Conservation (phyloP, 345 rosid genomes). For the Rhizophora apiculata region DNA sequence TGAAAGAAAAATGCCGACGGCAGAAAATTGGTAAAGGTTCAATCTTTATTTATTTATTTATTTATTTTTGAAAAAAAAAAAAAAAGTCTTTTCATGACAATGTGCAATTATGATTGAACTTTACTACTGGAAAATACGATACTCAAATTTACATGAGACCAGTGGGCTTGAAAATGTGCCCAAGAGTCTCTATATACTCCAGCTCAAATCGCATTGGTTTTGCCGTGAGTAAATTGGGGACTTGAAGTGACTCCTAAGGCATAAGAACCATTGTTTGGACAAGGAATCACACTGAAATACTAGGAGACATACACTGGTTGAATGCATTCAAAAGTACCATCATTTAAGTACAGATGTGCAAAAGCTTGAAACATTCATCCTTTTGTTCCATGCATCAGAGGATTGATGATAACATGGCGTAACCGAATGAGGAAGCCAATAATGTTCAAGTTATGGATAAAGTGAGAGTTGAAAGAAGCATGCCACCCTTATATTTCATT, state of each 20-base stretch:
- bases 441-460: not conserved
- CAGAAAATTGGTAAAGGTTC: too few relatives aligned
- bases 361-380: conserved; percentile 7
- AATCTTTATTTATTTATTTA: too few relatives aligned
- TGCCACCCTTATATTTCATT: not conserved
- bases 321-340: not conserved
- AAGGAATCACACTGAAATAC: not conserved
- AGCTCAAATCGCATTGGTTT: not conserved
- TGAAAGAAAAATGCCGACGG: too few relatives aligned
- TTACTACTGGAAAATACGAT: too few relatives aligned
- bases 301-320: not conserved
- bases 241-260: not conserved
- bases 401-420: not conserved
- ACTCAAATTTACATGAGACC: too few relatives aligned
- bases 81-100: too few relatives aligned
- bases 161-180: not conserved
- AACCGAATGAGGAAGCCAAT: not conserved
- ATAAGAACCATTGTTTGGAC: not conserved
- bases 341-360: not conserved
- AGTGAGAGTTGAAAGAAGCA: not conserved
- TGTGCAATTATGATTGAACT: too few relatives aligned
- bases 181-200: not conserved
- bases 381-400: not conserved
- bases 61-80: too few relatives aligned
- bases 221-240: not conserved